A percentile compares a stretch with the other conserved stretches of the same genome.
Evolutionary conservation across 139 green algal genomes (phyloP).

Genomic region (Ettlia oleoabundans): DNA sequence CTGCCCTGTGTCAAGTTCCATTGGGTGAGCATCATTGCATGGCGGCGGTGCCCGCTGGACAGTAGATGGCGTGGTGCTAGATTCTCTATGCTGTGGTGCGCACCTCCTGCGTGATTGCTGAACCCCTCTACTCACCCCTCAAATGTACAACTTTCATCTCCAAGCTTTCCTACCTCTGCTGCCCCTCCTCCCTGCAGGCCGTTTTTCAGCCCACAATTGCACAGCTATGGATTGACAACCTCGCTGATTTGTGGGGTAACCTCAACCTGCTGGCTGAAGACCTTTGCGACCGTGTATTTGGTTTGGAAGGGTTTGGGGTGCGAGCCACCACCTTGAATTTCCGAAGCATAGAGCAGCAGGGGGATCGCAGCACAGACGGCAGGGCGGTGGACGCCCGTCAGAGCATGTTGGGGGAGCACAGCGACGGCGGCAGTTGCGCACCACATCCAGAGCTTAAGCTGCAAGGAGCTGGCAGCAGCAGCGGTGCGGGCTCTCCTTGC

Average conservation of each 20-base stretch:
- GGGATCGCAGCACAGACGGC: too few relatives aligned
- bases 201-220: background rate
- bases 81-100: too few relatives aligned
- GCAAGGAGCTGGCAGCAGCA: too few relatives aligned
- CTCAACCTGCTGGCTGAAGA: slow-evolving; percentile 13
- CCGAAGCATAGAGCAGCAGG: background rate
- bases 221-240: slow-evolving; percentile 23
- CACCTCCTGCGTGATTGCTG: too few relatives aligned
- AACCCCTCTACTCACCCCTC: too few relatives aligned
- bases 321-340: slow-evolving; percentile 18
- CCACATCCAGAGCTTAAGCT: too few relatives aligned
- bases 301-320: slow-evolving; percentile 1
- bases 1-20: slow-evolving; percentile 19
- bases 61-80: too few relatives aligned
- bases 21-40: too few relatives aligned
- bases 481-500: too few relatives aligned
- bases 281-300: background rate
- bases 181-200: background rate
- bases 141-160: too few relatives aligned
- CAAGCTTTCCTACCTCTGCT: background rate
- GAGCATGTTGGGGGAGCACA: background rate
- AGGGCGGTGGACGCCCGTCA: background rate
- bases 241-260: slow-evolving; percentile 25
- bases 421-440: background rate
- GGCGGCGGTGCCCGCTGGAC: too few relatives aligned